These are phyloP conservation scores for Chaetothyriales sp. DNA, from an alignment of 2,329 filamentous ascomycete genomes.

Conservation along the genomic window DNA sequence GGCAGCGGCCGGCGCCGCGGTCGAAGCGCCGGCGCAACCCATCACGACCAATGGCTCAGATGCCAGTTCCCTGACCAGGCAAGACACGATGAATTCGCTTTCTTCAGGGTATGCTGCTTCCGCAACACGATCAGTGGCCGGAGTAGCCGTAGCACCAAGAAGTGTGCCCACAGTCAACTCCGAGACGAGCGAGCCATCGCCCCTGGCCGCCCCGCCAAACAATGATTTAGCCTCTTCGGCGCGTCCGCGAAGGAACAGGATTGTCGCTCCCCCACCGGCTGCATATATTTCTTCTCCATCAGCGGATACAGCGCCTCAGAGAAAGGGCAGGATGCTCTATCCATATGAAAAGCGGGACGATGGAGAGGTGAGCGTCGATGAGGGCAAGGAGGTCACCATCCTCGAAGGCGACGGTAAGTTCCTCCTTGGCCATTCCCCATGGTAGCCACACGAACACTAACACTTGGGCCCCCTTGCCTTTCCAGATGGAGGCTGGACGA, in stretches of 20 bases:
- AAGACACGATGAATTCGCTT: conserved; percentile 79
- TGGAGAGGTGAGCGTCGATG: conserved; percentile 67
- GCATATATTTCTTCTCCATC: conserved; percentile 62
- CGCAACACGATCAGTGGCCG: conserved; percentile 62
- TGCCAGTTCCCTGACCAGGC: conserved; percentile 51
- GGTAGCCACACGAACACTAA: conserved; percentile 5
- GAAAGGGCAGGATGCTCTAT: conserved; percentile 80
- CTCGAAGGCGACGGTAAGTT: conserved; percentile 76
- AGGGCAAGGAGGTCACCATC: conserved; percentile 64
- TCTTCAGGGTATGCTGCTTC: conserved; percentile 78
- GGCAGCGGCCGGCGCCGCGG: conserved; percentile 47
- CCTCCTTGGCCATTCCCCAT: neutral
- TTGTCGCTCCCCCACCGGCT: conserved; percentile 76
- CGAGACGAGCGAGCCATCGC: neutral
- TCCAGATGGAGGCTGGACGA: conserved; percentile 84
- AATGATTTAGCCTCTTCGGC: conserved; percentile 15
- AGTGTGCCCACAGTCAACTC: neutral
- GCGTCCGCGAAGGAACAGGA: conserved; percentile 46
- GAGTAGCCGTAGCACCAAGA: conserved; percentile 35
- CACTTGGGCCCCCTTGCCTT: no score
- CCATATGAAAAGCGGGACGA: conserved; percentile 65
- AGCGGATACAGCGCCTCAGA: conserved; percentile 32
- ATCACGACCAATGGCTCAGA: conserved; percentile 16
- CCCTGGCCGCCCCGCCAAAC: conserved; percentile 22
- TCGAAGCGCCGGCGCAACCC: conserved; percentile 25